phyloP scores from a whole-genome alignment of 129 eudicot species.

The Gnaphalium uliginosum region DNA sequence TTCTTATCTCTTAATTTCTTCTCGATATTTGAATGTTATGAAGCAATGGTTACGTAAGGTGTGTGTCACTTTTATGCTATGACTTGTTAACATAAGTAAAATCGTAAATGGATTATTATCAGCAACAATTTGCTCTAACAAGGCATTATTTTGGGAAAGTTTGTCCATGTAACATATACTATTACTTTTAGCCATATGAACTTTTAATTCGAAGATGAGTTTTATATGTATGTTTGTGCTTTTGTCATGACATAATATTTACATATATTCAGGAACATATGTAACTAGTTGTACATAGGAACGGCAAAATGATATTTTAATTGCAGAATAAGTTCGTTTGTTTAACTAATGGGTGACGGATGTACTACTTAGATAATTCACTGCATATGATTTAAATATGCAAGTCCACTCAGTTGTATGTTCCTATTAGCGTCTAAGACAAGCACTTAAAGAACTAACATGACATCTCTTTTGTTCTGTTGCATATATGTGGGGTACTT shows the following conservation, averaged over 20 bases:
- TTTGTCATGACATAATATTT: background rate
- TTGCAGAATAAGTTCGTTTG: constrained; percentile 32
- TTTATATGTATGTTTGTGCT: constrained; percentile 4
- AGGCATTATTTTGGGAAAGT: background rate
- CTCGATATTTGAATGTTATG: constrained; percentile 15
- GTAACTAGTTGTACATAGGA: constrained; percentile 3
- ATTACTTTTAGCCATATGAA: background rate
- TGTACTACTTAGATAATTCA: constrained; percentile 1
- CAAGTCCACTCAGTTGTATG: constrained; percentile 14
- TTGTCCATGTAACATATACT: background rate
- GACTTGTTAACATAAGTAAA: background rate
- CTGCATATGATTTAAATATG: constrained; percentile 13
- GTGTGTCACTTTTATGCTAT: constrained; percentile 26
- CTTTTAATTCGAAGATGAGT: background rate
- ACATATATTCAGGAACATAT: constrained; percentile 11
- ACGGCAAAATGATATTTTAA: background rate
- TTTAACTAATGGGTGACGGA: background rate
- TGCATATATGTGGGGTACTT: constrained; percentile 1
- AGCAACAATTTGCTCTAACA: background rate
- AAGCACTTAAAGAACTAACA: constrained; percentile 28
- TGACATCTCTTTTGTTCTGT: constrained; percentile 22
- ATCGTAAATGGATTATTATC: background rate
- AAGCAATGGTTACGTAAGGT: constrained; percentile 20
- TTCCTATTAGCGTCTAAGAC: constrained; percentile 32
- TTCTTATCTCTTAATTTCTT: constrained; percentile 1